These are phyloP conservation scores for Penicillium verrucosum DNA, from an alignment of 2,329 filamentous ascomycete genomes.

Conservation along the genomic window DNA sequence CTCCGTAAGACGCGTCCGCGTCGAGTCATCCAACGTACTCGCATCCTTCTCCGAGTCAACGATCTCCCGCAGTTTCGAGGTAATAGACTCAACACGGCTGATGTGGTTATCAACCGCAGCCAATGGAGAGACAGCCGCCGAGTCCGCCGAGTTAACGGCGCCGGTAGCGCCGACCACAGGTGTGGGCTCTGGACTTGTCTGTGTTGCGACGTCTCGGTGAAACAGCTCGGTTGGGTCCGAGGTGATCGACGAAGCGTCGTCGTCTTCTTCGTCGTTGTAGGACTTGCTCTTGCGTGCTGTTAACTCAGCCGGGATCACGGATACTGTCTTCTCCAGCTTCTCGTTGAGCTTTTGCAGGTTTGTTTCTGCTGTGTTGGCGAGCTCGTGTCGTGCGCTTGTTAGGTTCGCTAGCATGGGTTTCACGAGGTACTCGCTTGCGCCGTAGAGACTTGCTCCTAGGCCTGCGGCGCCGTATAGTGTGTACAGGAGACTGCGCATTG, in stretches of 20 bases:
- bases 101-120: conserved; percentile 38
- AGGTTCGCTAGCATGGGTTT: conserved; percentile 57
- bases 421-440: conserved; percentile 57
- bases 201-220: conserved; percentile 61
- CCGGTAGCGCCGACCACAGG: conserved; percentile 25
- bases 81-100: conserved; percentile 50
- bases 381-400: conserved; percentile 55
- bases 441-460: conserved; percentile 55
- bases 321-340: conserved; percentile 52
- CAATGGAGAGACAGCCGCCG: conserved; percentile 18
- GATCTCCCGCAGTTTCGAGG: conserved; percentile 51
- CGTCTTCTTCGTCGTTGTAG: conserved; percentile 25
- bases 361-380: conserved; percentile 50
- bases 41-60: conserved; percentile 38
- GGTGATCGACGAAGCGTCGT: conserved; percentile 43
- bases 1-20: conserved; percentile 39
- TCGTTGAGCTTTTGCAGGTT: conserved; percentile 57
- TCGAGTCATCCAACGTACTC: conserved; percentile 32
- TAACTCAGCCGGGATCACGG: conserved; percentile 47
- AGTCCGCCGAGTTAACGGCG: conserved; percentile 14
- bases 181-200: conserved; percentile 50
- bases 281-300: conserved; percentile 26
- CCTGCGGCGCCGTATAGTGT: conserved; percentile 57
- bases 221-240: conserved; percentile 63
- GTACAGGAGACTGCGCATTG: conserved; percentile 54